A percentile compares a stretch with the other conserved stretches of the same genome.
Evolutionary conservation across 2,329 filamentous ascomycete genomes (phyloP).

Genomic region (Ophiobolus disseminans): DNA sequence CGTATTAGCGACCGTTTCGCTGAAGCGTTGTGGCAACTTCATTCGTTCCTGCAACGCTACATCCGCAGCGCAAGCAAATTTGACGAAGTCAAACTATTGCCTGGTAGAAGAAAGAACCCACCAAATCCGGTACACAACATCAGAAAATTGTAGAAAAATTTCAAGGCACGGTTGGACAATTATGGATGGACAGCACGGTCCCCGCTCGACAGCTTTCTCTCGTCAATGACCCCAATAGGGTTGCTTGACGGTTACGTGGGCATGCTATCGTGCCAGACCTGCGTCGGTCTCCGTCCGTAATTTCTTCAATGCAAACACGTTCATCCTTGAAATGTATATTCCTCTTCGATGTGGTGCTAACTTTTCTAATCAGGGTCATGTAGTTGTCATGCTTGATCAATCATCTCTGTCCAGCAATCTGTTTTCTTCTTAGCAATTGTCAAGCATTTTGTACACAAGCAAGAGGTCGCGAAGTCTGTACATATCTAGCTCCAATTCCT

Average conservation of each 20-base stretch:
- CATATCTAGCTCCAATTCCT: no score
- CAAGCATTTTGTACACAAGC: no score
- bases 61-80: background rate
- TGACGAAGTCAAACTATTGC: conserved; percentile 4
- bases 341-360: background rate
- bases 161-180: conserved; percentile 25
- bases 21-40: background rate
- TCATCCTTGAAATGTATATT: background rate
- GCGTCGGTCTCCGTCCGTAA: conserved; percentile 4
- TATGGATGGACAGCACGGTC: conserved; percentile 6
- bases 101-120: conserved; percentile 35
- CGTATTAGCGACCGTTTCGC: background rate
- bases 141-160: conserved; percentile 23
- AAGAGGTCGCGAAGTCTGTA: no score
- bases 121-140: conserved; percentile 12
- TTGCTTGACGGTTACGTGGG: background rate
- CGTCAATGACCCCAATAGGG: background rate
- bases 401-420: background rate
- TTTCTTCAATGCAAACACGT: conserved; percentile 18
- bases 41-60: background rate
- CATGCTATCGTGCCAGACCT: conserved; percentile 1
- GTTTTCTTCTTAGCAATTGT: no score
- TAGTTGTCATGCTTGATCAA: background rate
- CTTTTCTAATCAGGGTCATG: background rate
- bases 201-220: background rate